Evolutionary conservation across 345 rosid species (phyloP).

Genomic region (Firmiana major): DNA sequence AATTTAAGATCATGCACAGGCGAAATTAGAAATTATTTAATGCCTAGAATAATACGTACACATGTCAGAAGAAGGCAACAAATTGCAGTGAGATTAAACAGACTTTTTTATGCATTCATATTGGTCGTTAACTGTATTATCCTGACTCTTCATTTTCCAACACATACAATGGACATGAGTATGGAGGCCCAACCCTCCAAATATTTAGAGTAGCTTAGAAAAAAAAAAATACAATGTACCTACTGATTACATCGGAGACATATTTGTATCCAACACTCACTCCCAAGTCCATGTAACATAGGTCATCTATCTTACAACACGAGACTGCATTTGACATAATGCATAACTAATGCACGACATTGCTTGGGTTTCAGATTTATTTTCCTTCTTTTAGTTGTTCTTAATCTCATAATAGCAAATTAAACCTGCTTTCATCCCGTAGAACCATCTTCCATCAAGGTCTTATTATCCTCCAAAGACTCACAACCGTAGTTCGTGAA

Average conservation of each 20-base stretch:
- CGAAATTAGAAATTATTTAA: neutral
- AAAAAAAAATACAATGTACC: neutral
- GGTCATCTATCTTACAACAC: neutral
- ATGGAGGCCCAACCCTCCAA: neutral
- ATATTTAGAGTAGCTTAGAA: neutral
- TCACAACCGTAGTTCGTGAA: neutral
- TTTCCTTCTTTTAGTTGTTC: neutral
- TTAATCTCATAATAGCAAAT: neutral
- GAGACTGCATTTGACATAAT: neutral
- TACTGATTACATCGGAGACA: neutral
- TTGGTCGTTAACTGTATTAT: neutral
- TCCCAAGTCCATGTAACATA: neutral
- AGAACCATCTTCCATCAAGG: neutral
- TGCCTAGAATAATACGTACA: neutral
- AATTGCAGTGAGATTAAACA: neutral
- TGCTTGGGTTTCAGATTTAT: neutral
- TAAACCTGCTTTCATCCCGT: neutral
- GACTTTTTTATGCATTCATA: neutral
- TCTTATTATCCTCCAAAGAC: neutral
- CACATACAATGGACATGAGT: neutral
- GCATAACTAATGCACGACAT: neutral
- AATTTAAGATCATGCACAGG: neutral
- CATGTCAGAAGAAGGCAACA: neutral
- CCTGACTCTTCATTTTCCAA: neutral
- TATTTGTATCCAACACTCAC: neutral